Conservation (phyloP, 495 filamentous ascomycete species). For the Penicillium ucsense region DNA sequence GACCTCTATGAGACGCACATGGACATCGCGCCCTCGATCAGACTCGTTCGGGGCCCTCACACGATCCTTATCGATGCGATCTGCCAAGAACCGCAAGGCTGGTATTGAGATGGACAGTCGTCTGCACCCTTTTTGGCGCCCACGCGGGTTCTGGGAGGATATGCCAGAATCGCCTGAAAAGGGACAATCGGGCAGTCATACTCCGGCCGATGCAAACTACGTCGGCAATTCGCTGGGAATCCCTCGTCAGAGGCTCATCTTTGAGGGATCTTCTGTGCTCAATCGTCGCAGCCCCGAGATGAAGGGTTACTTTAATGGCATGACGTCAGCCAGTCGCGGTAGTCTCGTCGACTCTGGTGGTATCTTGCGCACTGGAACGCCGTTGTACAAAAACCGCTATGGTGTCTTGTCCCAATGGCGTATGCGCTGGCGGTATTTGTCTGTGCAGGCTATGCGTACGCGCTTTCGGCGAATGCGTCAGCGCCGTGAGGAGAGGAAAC, state of each 20-base stretch:
- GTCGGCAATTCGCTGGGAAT: slow-evolving; percentile 45
- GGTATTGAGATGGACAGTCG: slow-evolving; percentile 40
- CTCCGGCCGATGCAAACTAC: slow-evolving; percentile 17
- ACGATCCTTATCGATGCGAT: slow-evolving; percentile 35
- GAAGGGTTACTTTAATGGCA: slow-evolving; percentile 16
- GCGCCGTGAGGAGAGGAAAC: slow-evolving; percentile 41
- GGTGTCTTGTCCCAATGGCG: slow-evolving; percentile 38
- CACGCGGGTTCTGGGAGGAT: slow-evolving; percentile 62
- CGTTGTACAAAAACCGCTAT: slow-evolving; percentile 26
- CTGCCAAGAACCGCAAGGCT: slow-evolving; percentile 35
- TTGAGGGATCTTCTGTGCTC: slow-evolving; percentile 28
- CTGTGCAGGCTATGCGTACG: slow-evolving; percentile 40
- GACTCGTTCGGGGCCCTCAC: slow-evolving; percentile 37
- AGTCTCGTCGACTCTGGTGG: slow-evolving; percentile 20
- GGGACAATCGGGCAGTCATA: slow-evolving; percentile 1
- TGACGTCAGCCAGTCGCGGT: slow-evolving; percentile 21
- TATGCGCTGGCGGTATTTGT: slow-evolving; percentile 44
- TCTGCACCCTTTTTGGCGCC: slow-evolving; percentile 76
- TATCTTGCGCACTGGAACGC: slow-evolving; percentile 22
- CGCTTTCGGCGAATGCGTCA: slow-evolving; percentile 50
- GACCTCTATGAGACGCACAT: slow-evolving; percentile 47
- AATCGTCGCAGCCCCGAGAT: slow-evolving; percentile 32
- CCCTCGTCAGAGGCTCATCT: slow-evolving; percentile 43
- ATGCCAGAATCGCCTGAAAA: slow-evolving; percentile 30
- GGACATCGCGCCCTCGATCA: slow-evolving; percentile 47